Evolutionary conservation across 352 stramenopile species (phyloP), one percentile per base, ranked within the genome.

Genomic region (Pythium chondricola): DNA sequence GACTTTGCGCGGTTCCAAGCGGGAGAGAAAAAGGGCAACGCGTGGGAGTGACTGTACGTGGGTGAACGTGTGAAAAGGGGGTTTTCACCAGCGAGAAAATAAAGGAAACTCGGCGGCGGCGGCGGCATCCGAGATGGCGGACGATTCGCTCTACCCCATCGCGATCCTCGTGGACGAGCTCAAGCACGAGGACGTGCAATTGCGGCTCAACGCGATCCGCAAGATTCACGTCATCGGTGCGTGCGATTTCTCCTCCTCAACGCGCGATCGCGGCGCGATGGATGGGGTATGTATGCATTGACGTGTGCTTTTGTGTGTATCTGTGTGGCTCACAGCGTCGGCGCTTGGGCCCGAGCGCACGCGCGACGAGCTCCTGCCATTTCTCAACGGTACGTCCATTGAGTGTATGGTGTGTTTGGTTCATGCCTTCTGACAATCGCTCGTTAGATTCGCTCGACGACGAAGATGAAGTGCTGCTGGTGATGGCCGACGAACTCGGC

Each of bases 401-500:
- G 26, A n/a, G n/a, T n/a, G n/a, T n/a, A n/a, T n/a, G n/a, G n/a
- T n/a, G n/a, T n/a, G n/a, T n/a, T n/a, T n/a, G n/a, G n/a, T n/a
- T n/a, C n/a, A n/a, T n/a, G n/a, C n/a, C n/a, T n/a, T n/a, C n/a
- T n/a, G n/a, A n/a, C n/a, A n/a, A n/a, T n/a, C n/a, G n/a, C n/a
- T 36, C 41, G 42, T 55, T 48, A 92, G 96, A 98, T 53, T 97
- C 85, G 14, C 82, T 97, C 16, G 96, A 99, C 58, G 96, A 99
- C 52, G 95, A 98, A 60, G 97, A 99, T 67, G 95, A 98, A 63
- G 94, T 98, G 26, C 66, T 99, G 38, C 61, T 97, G 40, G 90
- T 93, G 31, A 95, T 97, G 73, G 92, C 93, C 6, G 88, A 98
- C 58, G 80, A 97, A 47, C 58, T 98, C 8, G 89, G 85, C 45